Percentiles rank a stretch among this genome's conserved stretches.
phyloP scores from a whole-genome alignment of 2,329 filamentous ascomycete species.

The Aspergillus amoenus region DNA sequence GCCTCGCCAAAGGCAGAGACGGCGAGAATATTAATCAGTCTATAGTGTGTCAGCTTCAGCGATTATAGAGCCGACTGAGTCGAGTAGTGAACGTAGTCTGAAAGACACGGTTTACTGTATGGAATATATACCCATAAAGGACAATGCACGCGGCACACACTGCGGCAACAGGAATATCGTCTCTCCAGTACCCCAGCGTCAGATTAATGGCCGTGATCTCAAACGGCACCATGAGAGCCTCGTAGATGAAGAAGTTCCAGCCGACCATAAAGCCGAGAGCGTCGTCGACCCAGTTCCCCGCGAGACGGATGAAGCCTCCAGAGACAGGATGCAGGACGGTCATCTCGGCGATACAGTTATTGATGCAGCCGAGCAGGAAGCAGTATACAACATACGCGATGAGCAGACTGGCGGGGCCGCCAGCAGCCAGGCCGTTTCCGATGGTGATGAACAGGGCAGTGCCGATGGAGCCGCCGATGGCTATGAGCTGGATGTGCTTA shows the following conservation, averaged over 20 bases:
- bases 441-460: background rate
- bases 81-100: conserved; percentile 24
- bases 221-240: conserved; percentile 39
- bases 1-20: conserved; percentile 11
- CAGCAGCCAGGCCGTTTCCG: background rate
- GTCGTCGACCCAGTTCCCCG: conserved; percentile 46
- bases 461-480: background rate
- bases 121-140: background rate
- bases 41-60: background rate
- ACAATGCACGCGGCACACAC: conserved; percentile 39
- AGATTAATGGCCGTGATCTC: too few species aligned
- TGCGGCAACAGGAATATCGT: conserved; percentile 43
- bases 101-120: too few species aligned
- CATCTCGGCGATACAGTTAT: background rate
- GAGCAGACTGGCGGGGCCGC: background rate
- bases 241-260: conserved; percentile 52
- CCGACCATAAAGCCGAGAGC: conserved; percentile 46
- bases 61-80: background rate
- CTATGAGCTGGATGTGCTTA: background rate
- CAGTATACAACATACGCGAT: background rate
- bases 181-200: too few species aligned
- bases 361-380: background rate
- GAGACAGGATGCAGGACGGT: background rate
- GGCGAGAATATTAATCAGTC: conserved; percentile 6
- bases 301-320: conserved; percentile 38